phyloP scores from a whole-genome alignment of 1,284 basidiomycete genomes.

The Cryptococcus hybrid region DNA sequence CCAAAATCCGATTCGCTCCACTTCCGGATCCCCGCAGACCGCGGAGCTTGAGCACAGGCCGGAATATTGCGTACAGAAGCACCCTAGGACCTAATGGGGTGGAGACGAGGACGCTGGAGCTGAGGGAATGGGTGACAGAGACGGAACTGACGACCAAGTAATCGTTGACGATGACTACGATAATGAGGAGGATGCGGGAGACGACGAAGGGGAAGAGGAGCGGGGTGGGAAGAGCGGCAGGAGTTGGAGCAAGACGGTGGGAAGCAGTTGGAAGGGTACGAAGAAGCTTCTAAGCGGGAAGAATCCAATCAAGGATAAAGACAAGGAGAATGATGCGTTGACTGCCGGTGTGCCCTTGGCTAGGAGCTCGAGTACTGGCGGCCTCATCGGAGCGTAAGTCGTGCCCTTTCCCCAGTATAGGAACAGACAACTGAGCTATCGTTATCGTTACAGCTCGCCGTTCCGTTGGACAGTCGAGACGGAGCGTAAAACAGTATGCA shows the following conservation, averaged over 20 bases:
- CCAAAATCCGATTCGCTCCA: slow-evolving; percentile 48
- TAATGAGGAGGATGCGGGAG: slow-evolving; percentile 16
- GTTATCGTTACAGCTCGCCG: slow-evolving; percentile 26
- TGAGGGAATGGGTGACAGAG: slow-evolving; percentile 11
- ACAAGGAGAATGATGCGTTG: slow-evolving; percentile 15
- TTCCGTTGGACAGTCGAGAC: slow-evolving; percentile 36
- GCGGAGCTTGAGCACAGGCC: slow-evolving; percentile 44
- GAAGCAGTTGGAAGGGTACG: slow-evolving; percentile 38
- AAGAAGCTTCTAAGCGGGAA: slow-evolving; percentile 41
- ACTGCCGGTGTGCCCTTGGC: slow-evolving; percentile 38
- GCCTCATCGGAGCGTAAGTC: slow-evolving; percentile 41
- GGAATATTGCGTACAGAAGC: slow-evolving; percentile 30
- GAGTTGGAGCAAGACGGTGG: slow-evolving; percentile 35
- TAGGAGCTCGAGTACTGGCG: slow-evolving; percentile 45
- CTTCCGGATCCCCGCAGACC: slow-evolving; percentile 45
- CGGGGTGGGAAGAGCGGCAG: slow-evolving; percentile 18
- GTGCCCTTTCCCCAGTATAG: background rate
- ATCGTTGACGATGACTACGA: slow-evolving; percentile 21
- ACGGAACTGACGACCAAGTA: slow-evolving; percentile 12
- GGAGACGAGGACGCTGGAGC: slow-evolving; percentile 15
- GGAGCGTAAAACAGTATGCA: slow-evolving; percentile 34
- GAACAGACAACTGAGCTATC: slow-evolving; percentile 1
- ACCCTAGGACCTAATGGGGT: slow-evolving; percentile 15
- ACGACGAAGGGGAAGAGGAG: slow-evolving; percentile 19
- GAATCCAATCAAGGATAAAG: slow-evolving; percentile 22